These are phyloP conservation scores for Citrus maxima DNA, from an alignment of 345 rosid species.

Conservation along the genomic window DNA sequence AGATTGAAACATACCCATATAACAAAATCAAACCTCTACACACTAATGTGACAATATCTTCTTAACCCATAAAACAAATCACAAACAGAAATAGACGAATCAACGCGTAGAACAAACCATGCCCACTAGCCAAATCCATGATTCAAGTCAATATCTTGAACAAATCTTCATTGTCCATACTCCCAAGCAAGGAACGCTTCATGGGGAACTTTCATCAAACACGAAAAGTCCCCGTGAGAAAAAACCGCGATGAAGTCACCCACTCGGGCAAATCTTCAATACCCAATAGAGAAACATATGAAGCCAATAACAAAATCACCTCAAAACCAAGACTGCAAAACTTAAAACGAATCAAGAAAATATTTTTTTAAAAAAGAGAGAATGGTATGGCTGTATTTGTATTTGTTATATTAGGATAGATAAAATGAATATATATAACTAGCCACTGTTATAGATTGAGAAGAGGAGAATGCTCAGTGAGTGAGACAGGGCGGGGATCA, in stretches of 20 bases:
- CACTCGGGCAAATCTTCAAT: background rate
- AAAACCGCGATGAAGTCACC: background rate
- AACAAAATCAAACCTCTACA: conserved; percentile 12
- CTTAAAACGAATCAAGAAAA: background rate
- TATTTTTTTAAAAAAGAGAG: no score
- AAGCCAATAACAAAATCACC: conserved; percentile 4
- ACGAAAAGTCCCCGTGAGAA: background rate
- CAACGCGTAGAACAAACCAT: background rate
- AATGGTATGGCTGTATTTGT: background rate
- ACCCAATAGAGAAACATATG: background rate
- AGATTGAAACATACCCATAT: conserved; percentile 41
- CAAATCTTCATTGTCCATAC: background rate
- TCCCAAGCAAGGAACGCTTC: background rate
- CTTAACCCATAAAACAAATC: conserved; percentile 9
- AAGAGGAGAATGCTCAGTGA: background rate
- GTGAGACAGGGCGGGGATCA: background rate
- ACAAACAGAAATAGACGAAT: background rate
- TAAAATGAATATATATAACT: background rate
- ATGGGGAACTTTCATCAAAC: conserved; percentile 3
- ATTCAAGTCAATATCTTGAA: background rate
- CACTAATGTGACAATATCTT: background rate
- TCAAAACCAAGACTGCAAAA: background rate
- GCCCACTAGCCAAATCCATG: background rate
- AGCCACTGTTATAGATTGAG: background rate
- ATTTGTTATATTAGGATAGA: background rate